phyloP scores from a whole-genome alignment of 495 filamentous ascomycete genomes.

The Xylaria sp. region DNA sequence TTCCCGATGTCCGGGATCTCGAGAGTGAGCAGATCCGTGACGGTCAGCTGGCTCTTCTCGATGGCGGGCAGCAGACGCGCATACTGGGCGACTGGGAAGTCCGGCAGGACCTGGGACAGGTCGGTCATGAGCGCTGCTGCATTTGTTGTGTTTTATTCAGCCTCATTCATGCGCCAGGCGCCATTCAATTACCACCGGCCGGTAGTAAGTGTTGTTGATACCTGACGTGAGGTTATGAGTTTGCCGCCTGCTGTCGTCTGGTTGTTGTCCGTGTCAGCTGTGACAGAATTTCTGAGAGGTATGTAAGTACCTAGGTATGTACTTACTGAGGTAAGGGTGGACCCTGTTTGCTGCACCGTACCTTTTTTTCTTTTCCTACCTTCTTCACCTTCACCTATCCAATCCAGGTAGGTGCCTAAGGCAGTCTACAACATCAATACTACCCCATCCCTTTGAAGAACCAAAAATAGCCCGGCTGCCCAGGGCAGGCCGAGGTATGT shows the following conservation, averaged over 20 bases:
- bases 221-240: neutral
- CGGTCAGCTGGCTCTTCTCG: constrained; percentile 76
- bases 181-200: neutral
- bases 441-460: neutral
- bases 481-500: neutral
- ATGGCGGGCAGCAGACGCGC: constrained; percentile 79
- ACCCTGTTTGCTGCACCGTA: neutral
- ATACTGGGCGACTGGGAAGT: constrained; percentile 73
- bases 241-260: constrained; percentile 14
- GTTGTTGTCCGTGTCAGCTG: constrained; percentile 12
- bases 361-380: too few relatives aligned
- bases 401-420: too few relatives aligned
- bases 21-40: constrained; percentile 84
- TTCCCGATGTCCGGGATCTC: constrained; percentile 84
- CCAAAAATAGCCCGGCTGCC: neutral
- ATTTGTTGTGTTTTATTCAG: too few relatives aligned
- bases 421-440: neutral
- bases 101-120: constrained; percentile 81
- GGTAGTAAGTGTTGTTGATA: neutral
- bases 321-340: neutral
- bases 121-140: constrained; percentile 72
- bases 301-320: too few relatives aligned
- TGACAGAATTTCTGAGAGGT: neutral
- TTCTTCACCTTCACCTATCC: too few relatives aligned
- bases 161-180: neutral